Base-by-base conservation (phyloP, 2,329 filamentous ascomycete genomes). In the Colletotrichum limetticola region DNA sequence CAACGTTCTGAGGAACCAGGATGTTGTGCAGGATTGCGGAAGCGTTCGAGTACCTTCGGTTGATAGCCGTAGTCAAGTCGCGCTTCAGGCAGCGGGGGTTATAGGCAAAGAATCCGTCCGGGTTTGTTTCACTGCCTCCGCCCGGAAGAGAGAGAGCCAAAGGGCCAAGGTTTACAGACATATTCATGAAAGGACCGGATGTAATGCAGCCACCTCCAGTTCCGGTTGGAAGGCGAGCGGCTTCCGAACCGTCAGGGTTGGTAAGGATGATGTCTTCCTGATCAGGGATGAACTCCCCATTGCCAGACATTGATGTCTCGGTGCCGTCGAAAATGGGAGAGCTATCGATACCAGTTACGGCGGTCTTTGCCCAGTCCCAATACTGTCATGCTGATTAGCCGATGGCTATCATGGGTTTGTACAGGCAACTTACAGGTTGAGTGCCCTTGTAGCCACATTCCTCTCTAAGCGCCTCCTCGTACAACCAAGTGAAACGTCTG, bases 151-250 rank as follows among this genome's bases (percentile, higher is more conserved):
- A 76, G 19, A 79, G 79, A 8, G 78, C 76, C 11, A 81, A 77
- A 12, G 84, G 84, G 0, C 84, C 84, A 1, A 86, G 76, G 71
- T 83, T 85, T 61, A 86, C 80, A 1, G 72, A 79, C 76, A 84
- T 80, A 74, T 84, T 79, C 35, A 78, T 78, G n/a, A 90, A 84
- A 1, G 89, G 89, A 0, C 88, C 88, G 0, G 80, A 82, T 14
- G 78, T 82, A 6, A 91, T 82, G 76, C 88, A 91, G 26, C 89
- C 90, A 57, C 90, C 89, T 8, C 90, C 89, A 2, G 80, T 82
- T 7, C 87, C 89, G 0, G 86, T 81, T 0, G 86, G 84, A 11
- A 87, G 75, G 42, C 75, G 75, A 26, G 79, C 42, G 1, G 76
- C 67, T n/a, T 76, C 76, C 9, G 79, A 74, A 1, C 77, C 76